Base-by-base conservation (phyloP, 306 rosid species). In the Quercus mongolica region DNA sequence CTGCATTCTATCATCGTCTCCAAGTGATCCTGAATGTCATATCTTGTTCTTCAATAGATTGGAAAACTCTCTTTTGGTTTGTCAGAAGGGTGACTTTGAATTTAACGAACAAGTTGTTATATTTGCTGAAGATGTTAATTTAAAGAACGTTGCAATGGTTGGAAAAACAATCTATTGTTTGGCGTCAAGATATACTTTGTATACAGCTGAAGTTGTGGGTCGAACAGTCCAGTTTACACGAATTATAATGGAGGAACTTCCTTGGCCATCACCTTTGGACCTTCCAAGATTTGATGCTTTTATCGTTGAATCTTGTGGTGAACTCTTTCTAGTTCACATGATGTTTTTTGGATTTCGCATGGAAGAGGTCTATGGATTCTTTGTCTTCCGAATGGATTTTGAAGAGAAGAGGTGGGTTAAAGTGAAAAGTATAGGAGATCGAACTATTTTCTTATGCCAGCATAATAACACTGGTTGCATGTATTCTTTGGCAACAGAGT, bases 131-230 rank as follows among this genome's bases (percentile, higher is more conserved):
- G 13, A 59, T 14, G 4, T 5, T 10, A 0, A 8, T 0, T 0
- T 23, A 20, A 0, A 0, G 30, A n/a, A 23, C 17, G 14, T 25
- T 2, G 23, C 15, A 1, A 5, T 4, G 65, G 30, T 59, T 59
- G 65, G 65, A 59, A 23, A 59, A 21, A 59, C 65, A 8, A 59
- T 59, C 4, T 59, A 23, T 5, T 21, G 17, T 25, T 2, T 59
- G 30, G 0, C 1, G 4, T 9, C 0, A 19, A 1, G 0, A 20
- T 0, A n/a, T 19, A 0, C 11, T 56, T 0, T 59, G 15, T 20
- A 7, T 59, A 59, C 15, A 1, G 30, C 23, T 7, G 30, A 20
- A 21, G 0, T 59, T 59, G 25, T 4, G 15, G 65, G 65, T 59
- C 25, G 15, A 9, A 59, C 23, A 59, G 17, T 23, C 23, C 30